These are phyloP conservation scores for Eimeria praecox DNA, from an alignment of 169 alveolate genomes.

Conservation along the genomic window DNA sequence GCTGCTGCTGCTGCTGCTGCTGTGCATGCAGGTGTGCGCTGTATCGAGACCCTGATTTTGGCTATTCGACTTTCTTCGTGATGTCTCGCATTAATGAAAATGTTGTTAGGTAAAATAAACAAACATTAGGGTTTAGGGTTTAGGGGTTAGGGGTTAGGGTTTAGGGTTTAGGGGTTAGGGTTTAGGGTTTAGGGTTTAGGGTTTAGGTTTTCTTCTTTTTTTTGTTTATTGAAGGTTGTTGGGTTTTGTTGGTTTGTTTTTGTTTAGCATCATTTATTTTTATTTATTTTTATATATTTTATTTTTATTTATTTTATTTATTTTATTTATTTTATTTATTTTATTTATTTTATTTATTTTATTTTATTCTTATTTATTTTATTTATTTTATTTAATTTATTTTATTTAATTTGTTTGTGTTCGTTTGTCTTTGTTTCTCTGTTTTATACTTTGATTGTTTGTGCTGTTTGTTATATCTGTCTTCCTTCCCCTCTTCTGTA, in stretches of 20 bases:
- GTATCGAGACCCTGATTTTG: constrained; percentile 61
- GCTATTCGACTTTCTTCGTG: constrained; percentile 51
- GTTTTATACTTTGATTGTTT: too few species aligned
- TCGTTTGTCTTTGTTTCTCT: neutral
- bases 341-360: neutral
- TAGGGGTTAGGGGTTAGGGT: too few species aligned
- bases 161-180: too few species aligned
- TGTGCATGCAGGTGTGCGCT: constrained; percentile 43
- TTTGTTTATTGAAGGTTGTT: too few species aligned
- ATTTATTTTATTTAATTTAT: neutral
- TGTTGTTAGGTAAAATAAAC: constrained; percentile 66
- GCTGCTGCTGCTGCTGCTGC: neutral
- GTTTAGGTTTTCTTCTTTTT: too few species aligned
- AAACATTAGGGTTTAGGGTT: too few species aligned
- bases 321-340: neutral
- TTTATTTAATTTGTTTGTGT: neutral
- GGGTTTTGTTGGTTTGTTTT: neutral
- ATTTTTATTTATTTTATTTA: neutral
- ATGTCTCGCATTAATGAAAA: constrained; percentile 74
- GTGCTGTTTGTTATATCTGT: too few species aligned
- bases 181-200: too few species aligned
- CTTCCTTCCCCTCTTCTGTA: too few species aligned
- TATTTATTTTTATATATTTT: neutral
- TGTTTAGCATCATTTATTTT: too few species aligned
- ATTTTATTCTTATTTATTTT: too few species aligned